Conservation (phyloP, 176 grass and related monocot species). For the Chrysopogon serrulatus region DNA sequence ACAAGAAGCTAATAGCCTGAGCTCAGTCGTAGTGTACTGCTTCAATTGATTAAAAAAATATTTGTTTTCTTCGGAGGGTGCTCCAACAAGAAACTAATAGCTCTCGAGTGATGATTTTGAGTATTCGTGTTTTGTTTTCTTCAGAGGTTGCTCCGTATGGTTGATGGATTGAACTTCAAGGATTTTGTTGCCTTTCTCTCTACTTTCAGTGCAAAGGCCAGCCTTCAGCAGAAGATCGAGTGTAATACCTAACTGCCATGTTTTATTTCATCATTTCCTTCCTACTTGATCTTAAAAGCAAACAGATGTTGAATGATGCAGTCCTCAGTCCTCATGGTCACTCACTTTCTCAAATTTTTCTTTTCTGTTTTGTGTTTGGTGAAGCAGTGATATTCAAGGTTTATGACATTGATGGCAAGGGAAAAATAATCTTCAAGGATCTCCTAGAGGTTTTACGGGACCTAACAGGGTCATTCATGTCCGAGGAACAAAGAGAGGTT, state of each 20-base stretch:
- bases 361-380: background rate
- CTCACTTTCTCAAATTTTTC: background rate
- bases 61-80: too few relatives aligned
- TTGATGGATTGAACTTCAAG: slow-evolving; percentile 86
- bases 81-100: background rate
- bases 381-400: slow-evolving; percentile 77
- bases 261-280: background rate
- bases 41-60: too few relatives aligned
- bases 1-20: too few relatives aligned
- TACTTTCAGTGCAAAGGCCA: slow-evolving; percentile 56
- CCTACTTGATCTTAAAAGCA: background rate
- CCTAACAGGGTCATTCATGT: slow-evolving; percentile 68
- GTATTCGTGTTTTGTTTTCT: background rate
- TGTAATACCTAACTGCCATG: slow-evolving; percentile 24
- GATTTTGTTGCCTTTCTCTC: slow-evolving; percentile 81
- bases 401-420: slow-evolving; percentile 77
- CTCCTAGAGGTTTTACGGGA: slow-evolving; percentile 47
- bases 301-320: background rate
- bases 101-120: background rate
- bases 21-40: too few relatives aligned
- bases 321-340: background rate
- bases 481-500: slow-evolving; percentile 76
- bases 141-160: slow-evolving; percentile 76
- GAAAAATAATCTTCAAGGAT: slow-evolving; percentile 75
- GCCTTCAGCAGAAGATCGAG: slow-evolving; percentile 50